A percentile compares a stretch with the other conserved stretches of the same genome.
Evolutionary conservation across 2,329 filamentous ascomycete species (phyloP).

Genomic region (Neofusicoccum kwambonambiense): DNA sequence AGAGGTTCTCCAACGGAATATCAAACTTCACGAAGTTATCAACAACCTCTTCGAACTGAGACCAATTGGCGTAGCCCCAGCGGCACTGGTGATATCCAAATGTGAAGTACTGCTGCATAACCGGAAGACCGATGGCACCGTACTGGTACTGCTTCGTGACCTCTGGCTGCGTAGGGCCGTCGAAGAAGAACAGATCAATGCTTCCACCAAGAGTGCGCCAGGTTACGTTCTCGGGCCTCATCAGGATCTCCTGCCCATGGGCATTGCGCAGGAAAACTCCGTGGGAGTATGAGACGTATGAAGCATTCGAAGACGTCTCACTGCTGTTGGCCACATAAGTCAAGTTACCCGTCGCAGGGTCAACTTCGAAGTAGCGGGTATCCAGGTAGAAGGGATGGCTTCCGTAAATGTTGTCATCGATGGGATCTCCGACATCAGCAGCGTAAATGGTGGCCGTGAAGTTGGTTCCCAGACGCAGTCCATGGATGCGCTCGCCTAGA

Average conservation of each 20-base stretch:
- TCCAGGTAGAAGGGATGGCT: conserved; percentile 77
- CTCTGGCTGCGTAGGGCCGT: conserved; percentile 66
- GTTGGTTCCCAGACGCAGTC: conserved; percentile 70
- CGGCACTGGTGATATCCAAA: conserved; percentile 82
- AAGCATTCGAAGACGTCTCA: conserved; percentile 32
- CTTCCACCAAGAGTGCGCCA: conserved; percentile 74
- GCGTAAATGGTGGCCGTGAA: conserved; percentile 67
- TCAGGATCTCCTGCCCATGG: conserved; percentile 71
- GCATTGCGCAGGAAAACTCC: conserved; percentile 76
- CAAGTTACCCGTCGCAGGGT: conserved; percentile 47
- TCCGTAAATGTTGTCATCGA: conserved; percentile 70
- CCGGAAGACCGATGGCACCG: conserved; percentile 67
- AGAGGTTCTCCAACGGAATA: conserved; percentile 53
- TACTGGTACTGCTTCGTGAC: conserved; percentile 70
- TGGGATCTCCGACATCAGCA: conserved; percentile 65
- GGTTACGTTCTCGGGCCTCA: conserved; percentile 63
- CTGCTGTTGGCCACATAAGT: conserved; percentile 52
- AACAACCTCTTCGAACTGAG: conserved; percentile 59
- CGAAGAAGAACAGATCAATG: conserved; percentile 77
- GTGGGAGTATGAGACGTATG: conserved; percentile 68
- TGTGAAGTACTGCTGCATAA: conserved; percentile 78
- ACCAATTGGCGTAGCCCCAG: conserved; percentile 78
- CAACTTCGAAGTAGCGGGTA: conserved; percentile 68
- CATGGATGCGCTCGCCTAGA: conserved; percentile 70
- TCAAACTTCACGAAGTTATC: conserved; percentile 53